These are phyloP conservation scores for Trypanosoma vivax DNA, from an alignment of 208 protist genomes.

Conservation along the genomic window DNA sequence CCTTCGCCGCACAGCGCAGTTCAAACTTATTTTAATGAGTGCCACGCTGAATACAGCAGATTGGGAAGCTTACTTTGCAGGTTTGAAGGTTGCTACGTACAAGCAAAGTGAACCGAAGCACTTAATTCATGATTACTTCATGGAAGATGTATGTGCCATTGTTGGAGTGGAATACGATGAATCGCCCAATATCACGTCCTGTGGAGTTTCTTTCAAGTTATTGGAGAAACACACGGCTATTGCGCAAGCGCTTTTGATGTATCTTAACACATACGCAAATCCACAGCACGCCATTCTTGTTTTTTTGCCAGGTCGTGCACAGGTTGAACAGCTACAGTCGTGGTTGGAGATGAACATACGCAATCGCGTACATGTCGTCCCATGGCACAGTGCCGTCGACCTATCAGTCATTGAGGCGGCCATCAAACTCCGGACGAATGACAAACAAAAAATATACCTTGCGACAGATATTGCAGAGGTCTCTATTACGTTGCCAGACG, in stretches of 20 bases:
- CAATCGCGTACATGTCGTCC: slow-evolving; percentile 85
- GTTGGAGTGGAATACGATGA: slow-evolving; percentile 16
- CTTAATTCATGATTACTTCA: slow-evolving; percentile 80
- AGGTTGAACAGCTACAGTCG: slow-evolving; percentile 64
- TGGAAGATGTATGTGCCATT: slow-evolving; percentile 63
- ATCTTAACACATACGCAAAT: slow-evolving; percentile 51
- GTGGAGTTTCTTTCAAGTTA: slow-evolving; percentile 14
- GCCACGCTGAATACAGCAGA: slow-evolving; percentile 83
- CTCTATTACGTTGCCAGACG: slow-evolving; percentile 93
- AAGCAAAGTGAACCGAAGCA: slow-evolving; percentile 41
- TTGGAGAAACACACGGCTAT: slow-evolving; percentile 58
- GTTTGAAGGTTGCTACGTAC: slow-evolving; percentile 34
- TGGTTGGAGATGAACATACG: slow-evolving; percentile 64
- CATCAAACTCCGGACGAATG: slow-evolving; percentile 41
- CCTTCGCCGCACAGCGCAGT: slow-evolving; percentile 19
- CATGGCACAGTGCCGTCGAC: slow-evolving; percentile 76
- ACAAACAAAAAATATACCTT: slow-evolving; percentile 90
- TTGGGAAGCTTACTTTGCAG: slow-evolving; percentile 65
- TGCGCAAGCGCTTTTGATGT: slow-evolving; percentile 52
- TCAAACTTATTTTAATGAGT: slow-evolving; percentile 98
- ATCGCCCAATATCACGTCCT: slow-evolving; percentile 8
- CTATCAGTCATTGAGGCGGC: slow-evolving; percentile 85
- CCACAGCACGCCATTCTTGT: slow-evolving; percentile 68
- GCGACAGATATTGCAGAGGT: slow-evolving; percentile 97
- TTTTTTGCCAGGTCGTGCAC: slow-evolving; percentile 85